Conservation (phyloP, 768 basidiomycete genomes). For the Kwoniella bestiolae region DNA sequence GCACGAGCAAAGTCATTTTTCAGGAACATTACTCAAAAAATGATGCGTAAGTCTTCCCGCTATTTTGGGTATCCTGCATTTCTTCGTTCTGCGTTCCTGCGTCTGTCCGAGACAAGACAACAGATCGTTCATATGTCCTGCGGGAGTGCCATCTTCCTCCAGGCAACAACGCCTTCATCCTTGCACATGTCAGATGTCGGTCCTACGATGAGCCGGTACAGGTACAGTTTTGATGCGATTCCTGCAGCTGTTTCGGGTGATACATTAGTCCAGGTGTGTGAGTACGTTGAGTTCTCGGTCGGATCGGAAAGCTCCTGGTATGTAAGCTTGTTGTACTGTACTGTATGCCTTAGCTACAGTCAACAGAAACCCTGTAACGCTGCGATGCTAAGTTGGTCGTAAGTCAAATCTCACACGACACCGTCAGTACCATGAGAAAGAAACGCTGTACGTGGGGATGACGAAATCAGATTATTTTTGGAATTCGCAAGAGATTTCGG, state of each 20-base stretch:
- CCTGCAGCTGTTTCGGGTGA: background rate
- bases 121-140: background rate
- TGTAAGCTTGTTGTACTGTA: background rate
- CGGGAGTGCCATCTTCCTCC: too few relatives aligned
- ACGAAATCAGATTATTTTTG: background rate
- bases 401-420: too few relatives aligned
- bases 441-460: background rate
- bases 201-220: background rate
- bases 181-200: background rate
- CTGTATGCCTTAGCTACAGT: background rate
- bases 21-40: background rate
- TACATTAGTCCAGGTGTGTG: background rate
- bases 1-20: background rate
- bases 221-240: background rate
- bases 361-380: background rate
- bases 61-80: too few relatives aligned
- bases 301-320: background rate
- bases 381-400: too few relatives aligned
- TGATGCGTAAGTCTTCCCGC: slow-evolving; percentile 2
- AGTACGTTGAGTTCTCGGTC: background rate
- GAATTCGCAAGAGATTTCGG: background rate
- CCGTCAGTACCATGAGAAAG: too few relatives aligned
- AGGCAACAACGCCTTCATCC: too few relatives aligned
- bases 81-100: too few relatives aligned
- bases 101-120: too few relatives aligned